Evolutionary conservation across 1,284 basidiomycete species (phyloP).

Genomic region (Malassezia slooffiae): DNA sequence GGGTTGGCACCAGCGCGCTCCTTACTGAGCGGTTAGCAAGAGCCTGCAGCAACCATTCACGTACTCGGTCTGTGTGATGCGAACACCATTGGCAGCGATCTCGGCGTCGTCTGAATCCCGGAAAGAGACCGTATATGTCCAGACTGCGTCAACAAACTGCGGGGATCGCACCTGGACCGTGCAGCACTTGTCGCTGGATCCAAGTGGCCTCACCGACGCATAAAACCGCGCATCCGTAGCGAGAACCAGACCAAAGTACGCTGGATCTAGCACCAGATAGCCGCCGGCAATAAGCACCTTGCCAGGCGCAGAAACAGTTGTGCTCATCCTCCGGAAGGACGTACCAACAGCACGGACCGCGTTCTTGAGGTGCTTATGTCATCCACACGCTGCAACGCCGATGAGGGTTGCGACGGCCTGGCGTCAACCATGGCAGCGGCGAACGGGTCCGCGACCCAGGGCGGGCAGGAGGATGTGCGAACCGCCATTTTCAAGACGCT

Average conservation of each 20-base stretch:
- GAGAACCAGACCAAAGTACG: slow-evolving; percentile 41
- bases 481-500: slow-evolving; percentile 14
- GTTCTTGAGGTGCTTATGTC: background rate
- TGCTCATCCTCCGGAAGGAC: slow-evolving; percentile 21
- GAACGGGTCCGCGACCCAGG: background rate
- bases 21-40: too few relatives aligned
- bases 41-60: too few relatives aligned
- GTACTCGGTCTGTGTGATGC: background rate
- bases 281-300: slow-evolving; percentile 66
- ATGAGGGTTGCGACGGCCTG: too few relatives aligned
- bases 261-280: slow-evolving; percentile 44
- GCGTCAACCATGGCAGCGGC: background rate
- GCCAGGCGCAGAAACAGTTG: slow-evolving; percentile 76
- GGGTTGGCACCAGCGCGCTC: slow-evolving; percentile 57
- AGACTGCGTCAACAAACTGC: slow-evolving; percentile 70
- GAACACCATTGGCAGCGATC: slow-evolving; percentile 3
- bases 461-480: slow-evolving; percentile 1
- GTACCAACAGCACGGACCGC: background rate
- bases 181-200: background rate
- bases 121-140: slow-evolving; percentile 58
- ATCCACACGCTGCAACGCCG: background rate
- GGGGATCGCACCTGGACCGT: slow-evolving; percentile 68
- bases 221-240: slow-evolving; percentile 91
- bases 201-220: slow-evolving; percentile 50
- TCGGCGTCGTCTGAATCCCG: background rate